phyloP scores from a whole-genome alignment of 352 stramenopile species.

The Globisporangium barbulae region DNA sequence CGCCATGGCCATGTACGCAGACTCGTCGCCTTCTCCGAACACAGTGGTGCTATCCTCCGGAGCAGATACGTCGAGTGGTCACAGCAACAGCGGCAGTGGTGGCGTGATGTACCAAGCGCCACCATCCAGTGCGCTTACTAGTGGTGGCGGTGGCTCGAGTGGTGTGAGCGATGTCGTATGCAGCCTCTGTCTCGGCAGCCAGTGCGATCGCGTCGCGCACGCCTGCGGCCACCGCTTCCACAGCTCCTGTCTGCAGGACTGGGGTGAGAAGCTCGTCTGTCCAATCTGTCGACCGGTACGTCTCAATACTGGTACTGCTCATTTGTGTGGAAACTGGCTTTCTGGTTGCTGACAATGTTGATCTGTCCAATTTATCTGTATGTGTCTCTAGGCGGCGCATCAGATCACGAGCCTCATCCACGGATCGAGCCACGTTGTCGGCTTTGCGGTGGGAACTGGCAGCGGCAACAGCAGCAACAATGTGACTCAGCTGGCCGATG shows the following conservation, averaged over 20 bases:
- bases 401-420: conserved; percentile 15
- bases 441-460: conserved; percentile 1
- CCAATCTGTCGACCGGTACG: conserved; percentile 47
- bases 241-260: conserved; percentile 55
- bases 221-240: conserved; percentile 75
- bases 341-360: conserved; percentile 9
- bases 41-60: neutral
- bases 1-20: conserved; percentile 12
- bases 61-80: neutral
- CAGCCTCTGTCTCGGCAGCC: conserved; percentile 37
- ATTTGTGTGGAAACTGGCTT: conserved; percentile 8
- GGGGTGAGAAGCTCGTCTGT: conserved; percentile 53
- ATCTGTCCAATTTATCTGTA: conserved; percentile 6
- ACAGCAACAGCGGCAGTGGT: conserved; percentile 4
- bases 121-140: neutral
- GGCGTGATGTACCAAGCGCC: conserved; percentile 2
- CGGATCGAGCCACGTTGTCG: neutral
- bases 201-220: conserved; percentile 48
- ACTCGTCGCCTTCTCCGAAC: conserved; percentile 2
- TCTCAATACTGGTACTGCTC: conserved; percentile 3
- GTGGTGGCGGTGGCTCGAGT: neutral
- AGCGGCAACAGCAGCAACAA: conserved; percentile 4
- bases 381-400: conserved; percentile 8
- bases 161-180: conserved; percentile 26
- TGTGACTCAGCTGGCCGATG: conserved; percentile 8